Evolutionary conservation across 257 asterid genomes (phyloP).

Genomic region (Perilla frutescens): DNA sequence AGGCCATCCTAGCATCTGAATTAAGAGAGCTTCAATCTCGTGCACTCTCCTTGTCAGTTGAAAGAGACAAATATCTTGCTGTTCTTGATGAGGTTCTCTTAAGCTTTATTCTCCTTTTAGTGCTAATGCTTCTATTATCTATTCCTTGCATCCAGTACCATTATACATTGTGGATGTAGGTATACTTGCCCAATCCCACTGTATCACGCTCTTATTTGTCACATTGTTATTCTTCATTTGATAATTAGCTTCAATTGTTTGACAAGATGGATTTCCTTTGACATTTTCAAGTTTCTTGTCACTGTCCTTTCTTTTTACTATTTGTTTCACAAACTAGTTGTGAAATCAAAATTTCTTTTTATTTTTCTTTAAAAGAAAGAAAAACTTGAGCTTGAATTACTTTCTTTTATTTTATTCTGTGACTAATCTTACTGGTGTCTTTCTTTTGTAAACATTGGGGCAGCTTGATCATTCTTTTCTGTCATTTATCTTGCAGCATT

Average conservation of each 20-base stretch:
- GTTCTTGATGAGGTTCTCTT: constrained; percentile 73
- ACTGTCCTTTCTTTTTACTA: neutral
- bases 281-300: neutral
- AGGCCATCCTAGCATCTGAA: constrained; percentile 84
- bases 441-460: too few relatives aligned
- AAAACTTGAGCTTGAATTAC: neutral
- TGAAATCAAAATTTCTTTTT: too few relatives aligned
- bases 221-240: constrained; percentile 1
- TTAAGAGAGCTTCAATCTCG: constrained; percentile 91
- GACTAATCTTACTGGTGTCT: too few relatives aligned
- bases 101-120: neutral
- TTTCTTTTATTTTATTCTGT: too few relatives aligned
- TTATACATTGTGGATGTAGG: neutral
- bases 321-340: neutral
- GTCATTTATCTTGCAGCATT: constrained; percentile 1
- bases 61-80: constrained; percentile 77
- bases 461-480: neutral
- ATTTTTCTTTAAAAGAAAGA: neutral
- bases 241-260: constrained; percentile 1
- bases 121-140: neutral
- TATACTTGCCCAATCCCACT: neutral
- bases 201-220: neutral
- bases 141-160: neutral
- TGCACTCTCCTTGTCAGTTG: constrained; percentile 69
- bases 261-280: neutral